These are phyloP conservation scores for Anthracocystis setariae DNA, from an alignment of 1,284 basidiomycete genomes.

Conservation along the genomic window DNA sequence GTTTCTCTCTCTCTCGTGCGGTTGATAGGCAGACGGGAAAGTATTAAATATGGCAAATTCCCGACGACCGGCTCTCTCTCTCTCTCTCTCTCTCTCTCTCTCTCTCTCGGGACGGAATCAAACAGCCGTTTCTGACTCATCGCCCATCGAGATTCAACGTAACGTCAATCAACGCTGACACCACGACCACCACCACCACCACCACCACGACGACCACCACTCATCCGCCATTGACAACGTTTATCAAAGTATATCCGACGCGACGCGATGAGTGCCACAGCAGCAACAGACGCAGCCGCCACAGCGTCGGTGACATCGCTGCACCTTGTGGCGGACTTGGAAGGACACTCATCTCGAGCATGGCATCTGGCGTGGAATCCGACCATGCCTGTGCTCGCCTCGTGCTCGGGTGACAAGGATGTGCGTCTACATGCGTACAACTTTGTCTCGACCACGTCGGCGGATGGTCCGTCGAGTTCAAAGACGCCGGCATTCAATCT, in stretches of 20 bases:
- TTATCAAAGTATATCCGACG: not conserved
- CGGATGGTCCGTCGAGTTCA: slow-evolving; percentile 45
- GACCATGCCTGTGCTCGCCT: slow-evolving; percentile 80
- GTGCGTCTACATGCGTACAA: slow-evolving; percentile 84
- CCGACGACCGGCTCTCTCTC: slow-evolving; percentile 1
- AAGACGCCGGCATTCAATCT: slow-evolving; percentile 57
- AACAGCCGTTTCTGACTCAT: no score
- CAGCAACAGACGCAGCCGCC: slow-evolving; percentile 4
- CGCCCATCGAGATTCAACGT: no score
- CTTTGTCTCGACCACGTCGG: slow-evolving; percentile 36
- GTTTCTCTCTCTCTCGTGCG: no score
- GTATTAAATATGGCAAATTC: no score
- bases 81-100: no score
- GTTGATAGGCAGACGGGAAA: no score
- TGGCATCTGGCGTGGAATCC: slow-evolving; percentile 96
- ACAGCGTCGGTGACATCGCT: slow-evolving; percentile 14
- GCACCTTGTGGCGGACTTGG: slow-evolving; percentile 40
- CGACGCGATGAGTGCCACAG: slow-evolving; percentile 8
- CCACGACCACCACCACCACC: no score
- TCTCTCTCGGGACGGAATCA: no score
- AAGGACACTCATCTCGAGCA: slow-evolving; percentile 64
- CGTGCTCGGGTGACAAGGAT: slow-evolving; percentile 92
- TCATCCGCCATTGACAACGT: not conserved
- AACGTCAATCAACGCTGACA: no score
- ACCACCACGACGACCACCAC: not conserved